Percentiles rank a stretch among this genome's conserved stretches.
These are phyloP conservation scores for Pseudozyma flocculosa DNA, from an alignment of 1,284 basidiomycete species.

Conservation along the genomic window DNA sequence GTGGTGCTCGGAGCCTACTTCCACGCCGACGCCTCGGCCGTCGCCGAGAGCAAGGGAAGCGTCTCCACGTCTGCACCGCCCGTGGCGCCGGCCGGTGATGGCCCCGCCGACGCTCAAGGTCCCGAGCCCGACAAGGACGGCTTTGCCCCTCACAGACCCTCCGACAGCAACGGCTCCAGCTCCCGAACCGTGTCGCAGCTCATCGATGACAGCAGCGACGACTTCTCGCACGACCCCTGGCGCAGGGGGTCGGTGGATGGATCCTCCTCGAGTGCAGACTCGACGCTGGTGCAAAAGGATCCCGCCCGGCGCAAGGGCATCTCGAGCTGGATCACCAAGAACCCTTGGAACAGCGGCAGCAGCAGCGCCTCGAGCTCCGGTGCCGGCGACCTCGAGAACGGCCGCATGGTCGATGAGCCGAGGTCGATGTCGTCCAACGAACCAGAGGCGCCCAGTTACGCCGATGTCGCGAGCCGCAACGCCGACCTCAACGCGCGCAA, in stretches of 20 bases:
- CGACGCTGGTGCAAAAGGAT: conserved; percentile 25
- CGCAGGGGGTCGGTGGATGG: conserved; percentile 21
- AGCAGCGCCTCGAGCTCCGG: conserved; percentile 7
- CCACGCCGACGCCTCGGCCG: conserved; percentile 30
- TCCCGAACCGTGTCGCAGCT: background rate
- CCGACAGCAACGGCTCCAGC: background rate
- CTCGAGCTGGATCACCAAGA: conserved; percentile 35
- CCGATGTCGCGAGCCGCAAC: conserved; percentile 20
- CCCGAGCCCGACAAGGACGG: background rate
- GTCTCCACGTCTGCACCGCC: conserved; percentile 21
- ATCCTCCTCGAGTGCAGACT: conserved; percentile 10
- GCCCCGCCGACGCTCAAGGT: conserved; percentile 3
- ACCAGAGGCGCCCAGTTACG: background rate
- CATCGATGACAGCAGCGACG: conserved; percentile 1
- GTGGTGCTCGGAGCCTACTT: conserved; percentile 93
- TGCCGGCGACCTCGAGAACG: conserved; percentile 26
- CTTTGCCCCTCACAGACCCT: background rate
- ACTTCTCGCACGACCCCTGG: conserved; percentile 23
- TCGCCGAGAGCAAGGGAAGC: conserved; percentile 4
- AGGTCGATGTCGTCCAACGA: conserved; percentile 2
- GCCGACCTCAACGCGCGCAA: conserved; percentile 31
- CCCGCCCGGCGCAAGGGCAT: conserved; percentile 17
- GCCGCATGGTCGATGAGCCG: conserved; percentile 17
- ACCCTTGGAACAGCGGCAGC: conserved; percentile 36
- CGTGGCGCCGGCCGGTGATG: conserved; percentile 25